A percentile compares a stretch with the other conserved stretches of the same genome.
Evolutionary conservation across 805 yeast species (phyloP).

Genomic region (Komagataella pastoris): DNA sequence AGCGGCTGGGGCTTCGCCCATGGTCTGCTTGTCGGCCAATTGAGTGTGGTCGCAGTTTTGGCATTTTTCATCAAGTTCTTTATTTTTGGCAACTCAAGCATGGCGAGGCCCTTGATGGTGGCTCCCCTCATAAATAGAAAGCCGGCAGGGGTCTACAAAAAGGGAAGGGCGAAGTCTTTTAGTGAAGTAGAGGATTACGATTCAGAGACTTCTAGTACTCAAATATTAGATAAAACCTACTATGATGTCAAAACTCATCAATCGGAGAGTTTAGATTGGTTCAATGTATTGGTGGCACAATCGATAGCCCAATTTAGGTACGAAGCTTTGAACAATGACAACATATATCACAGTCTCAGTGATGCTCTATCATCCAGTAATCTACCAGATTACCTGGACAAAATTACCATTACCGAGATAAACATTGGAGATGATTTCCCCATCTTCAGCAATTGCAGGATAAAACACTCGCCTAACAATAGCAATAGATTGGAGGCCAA

Average conservation of each 20-base stretch:
- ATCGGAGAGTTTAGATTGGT: slow-evolving; percentile 93
- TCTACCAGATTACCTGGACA: slow-evolving; percentile 71
- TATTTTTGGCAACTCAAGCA: slow-evolving; percentile 50
- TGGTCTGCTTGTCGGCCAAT: slow-evolving; percentile 62
- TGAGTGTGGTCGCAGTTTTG: slow-evolving; percentile 52
- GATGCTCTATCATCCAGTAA: slow-evolving; percentile 47
- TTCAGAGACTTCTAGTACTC: slow-evolving; percentile 8
- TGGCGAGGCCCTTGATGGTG: background rate
- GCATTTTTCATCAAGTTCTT: slow-evolving; percentile 61
- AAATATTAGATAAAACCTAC: slow-evolving; percentile 79
- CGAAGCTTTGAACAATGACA: slow-evolving; percentile 81
- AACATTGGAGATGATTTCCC: slow-evolving; percentile 95
- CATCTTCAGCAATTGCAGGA: slow-evolving; percentile 84
- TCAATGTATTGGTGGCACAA: slow-evolving; percentile 88
- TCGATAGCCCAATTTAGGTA: slow-evolving; percentile 73
- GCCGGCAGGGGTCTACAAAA: slow-evolving; percentile 13
- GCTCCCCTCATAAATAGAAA: slow-evolving; percentile 24
- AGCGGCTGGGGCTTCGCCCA: slow-evolving; percentile 56
- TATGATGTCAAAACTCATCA: slow-evolving; percentile 81
- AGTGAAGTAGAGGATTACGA: slow-evolving; percentile 7
- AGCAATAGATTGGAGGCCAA: slow-evolving; percentile 62
- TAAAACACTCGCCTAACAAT: slow-evolving; percentile 37
- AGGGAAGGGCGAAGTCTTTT: slow-evolving; percentile 15
- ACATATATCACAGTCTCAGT: slow-evolving; percentile 68
- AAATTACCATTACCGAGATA: slow-evolving; percentile 69